Percentiles rank a stretch among this genome's conserved stretches.
Evolutionary conservation across 129 eudicot genomes (phyloP).

Genomic region (Kitagawia praeruptora): DNA sequence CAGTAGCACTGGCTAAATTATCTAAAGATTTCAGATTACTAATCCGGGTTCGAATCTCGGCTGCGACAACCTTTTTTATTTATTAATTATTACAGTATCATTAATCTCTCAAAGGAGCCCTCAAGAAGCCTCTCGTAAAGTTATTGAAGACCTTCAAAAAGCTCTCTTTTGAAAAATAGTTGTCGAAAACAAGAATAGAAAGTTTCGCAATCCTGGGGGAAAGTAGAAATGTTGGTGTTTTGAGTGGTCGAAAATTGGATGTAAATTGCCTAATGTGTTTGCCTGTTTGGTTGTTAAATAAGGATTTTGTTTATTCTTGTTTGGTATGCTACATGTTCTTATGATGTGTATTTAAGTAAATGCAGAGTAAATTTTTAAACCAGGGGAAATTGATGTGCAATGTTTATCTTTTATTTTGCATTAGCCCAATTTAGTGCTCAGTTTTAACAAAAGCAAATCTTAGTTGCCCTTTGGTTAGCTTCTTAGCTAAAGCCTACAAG

Average conservation of each 20-base stretch:
- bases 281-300: neutral
- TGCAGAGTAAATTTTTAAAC: neutral
- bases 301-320: neutral
- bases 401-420: neutral
- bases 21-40: too few species aligned
- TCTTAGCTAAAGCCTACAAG: too few species aligned
- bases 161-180: constrained; percentile 37
- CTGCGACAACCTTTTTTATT: too few species aligned
- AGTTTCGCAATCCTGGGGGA: too few species aligned
- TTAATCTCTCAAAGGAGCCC: constrained; percentile 28
- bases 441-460: neutral
- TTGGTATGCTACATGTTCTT: neutral
- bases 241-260: too few species aligned
- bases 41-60: too few species aligned
- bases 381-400: neutral
- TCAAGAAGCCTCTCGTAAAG: constrained; percentile 64
- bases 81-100: too few species aligned
- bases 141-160: constrained; percentile 62
- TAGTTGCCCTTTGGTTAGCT: neutral
- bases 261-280: neutral
- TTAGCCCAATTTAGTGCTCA: neutral
- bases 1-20: too few species aligned
- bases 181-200: neutral
- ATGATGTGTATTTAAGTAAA: neutral
- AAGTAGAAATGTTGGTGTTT: too few species aligned